Base-by-base conservation (phyloP, 2,329 filamentous ascomycete genomes). In the Claviceps africana region DNA sequence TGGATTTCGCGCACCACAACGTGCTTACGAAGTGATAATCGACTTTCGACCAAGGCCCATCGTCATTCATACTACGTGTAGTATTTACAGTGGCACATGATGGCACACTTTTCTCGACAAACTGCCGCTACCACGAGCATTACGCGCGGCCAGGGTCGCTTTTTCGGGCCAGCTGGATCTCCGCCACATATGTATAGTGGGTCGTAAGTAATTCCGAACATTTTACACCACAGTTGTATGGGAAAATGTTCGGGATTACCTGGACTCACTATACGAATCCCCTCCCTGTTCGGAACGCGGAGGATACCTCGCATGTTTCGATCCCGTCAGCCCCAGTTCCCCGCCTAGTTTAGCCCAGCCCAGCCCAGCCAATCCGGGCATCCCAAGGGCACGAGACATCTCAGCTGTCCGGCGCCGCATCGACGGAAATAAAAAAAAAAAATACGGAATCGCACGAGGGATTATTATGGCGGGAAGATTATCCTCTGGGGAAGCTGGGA, bases 251-350 rank as follows among this genome's bases (percentile, higher is more conserved):
- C n/a, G n/a, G n/a, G n/a, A n/a, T n/a, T n/a, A n/a, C n/a, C n/a
- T n/a, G n/a, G n/a, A n/a, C n/a, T n/a, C n/a, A n/a, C n/a, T n/a
- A n/a, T n/a, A 13, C 10, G 25, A 47, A 47, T 35, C 35, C 33
- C 35, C 33, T 8, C 50, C 44, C 21, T 51, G 44, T 15, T 42
- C 50, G 44, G 50, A 51, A 35, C 7, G 22, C 19, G 35, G 50
- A 51, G 50, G 50, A 51, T 51, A 22, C 44, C 42, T 51, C 35
- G 50, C 50, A 42, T 51, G 19, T 51, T 31, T 47, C 10, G 11
- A 33, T 33, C 6, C 37, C 43, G 43, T 47, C 43, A 46, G 45
- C 39, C 17, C 28, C 25, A 25, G 25, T 25, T 25, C 25, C n/a
- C n/a, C n/a, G n/a, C n/a, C n/a, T n/a, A 25, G 25, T 5, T 21